phyloP scores from a whole-genome alignment of 345 rosid species.

The Erodium maritimum region DNA sequence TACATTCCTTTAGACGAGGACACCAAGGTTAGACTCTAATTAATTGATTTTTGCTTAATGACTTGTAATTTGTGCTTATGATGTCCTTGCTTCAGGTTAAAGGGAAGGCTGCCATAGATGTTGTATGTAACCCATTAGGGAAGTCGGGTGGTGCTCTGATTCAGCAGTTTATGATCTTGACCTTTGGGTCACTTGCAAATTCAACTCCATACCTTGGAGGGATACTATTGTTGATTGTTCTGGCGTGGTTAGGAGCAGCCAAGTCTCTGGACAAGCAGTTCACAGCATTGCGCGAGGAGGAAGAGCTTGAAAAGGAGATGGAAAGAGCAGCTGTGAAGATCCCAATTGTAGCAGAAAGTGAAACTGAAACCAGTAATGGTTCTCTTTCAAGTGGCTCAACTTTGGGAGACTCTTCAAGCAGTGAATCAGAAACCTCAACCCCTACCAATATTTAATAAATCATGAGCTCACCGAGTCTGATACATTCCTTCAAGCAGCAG shows the following conservation, averaged over 20 bases:
- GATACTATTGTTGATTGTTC: slow-evolving; percentile 61
- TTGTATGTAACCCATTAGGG: slow-evolving; percentile 88
- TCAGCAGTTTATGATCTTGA: slow-evolving; percentile 95
- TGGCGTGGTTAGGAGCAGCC: slow-evolving; percentile 83
- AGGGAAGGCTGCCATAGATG: slow-evolving; percentile 96
- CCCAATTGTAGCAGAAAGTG: slow-evolving; percentile 41
- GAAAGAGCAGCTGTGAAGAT: slow-evolving; percentile 77
- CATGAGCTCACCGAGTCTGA: no score
- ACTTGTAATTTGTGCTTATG: no score
- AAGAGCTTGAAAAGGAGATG: slow-evolving; percentile 93
- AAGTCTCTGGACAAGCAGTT: slow-evolving; percentile 74
- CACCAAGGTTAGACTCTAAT: slow-evolving; percentile 53
- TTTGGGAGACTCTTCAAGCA: neutral
- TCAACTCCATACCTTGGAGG: slow-evolving; percentile 96
- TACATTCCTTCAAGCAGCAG: no score
- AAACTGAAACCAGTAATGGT: slow-evolving; percentile 21
- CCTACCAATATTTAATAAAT: slow-evolving; percentile 13
- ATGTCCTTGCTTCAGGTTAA: slow-evolving; percentile 73
- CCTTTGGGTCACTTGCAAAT: slow-evolving; percentile 85
- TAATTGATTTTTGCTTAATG: no score
- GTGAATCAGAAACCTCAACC: slow-evolving; percentile 28
- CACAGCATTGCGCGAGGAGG: slow-evolving; percentile 61
- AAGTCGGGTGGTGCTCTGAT: slow-evolving; percentile 94
- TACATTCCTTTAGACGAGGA: slow-evolving; percentile 93
- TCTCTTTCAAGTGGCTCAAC: slow-evolving; percentile 26